Evolutionary conservation across 139 green algal species (phyloP).

Genomic region (Nannochloris sp.): DNA sequence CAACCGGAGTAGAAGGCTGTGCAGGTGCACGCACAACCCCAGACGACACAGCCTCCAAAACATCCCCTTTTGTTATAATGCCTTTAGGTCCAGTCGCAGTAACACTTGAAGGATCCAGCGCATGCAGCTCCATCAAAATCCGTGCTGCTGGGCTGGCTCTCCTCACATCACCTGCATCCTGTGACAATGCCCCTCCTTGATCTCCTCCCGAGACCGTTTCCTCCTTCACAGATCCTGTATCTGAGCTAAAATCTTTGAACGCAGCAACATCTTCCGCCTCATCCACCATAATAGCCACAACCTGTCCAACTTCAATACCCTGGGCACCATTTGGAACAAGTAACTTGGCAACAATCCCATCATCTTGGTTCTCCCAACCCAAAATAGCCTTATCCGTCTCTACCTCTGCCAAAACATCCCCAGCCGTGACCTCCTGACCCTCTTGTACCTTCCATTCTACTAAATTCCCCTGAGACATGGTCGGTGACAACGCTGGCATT

Average conservation of each 20-base stretch:
- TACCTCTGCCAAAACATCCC: slow-evolving; percentile 79
- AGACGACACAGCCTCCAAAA: slow-evolving; percentile 59
- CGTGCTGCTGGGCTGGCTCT: slow-evolving; percentile 60
- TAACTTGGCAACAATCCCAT: slow-evolving; percentile 69
- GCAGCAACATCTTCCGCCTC: slow-evolving; percentile 50
- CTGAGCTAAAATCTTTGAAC: slow-evolving; percentile 50
- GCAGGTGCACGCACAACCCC: slow-evolving; percentile 11
- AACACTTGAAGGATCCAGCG: slow-evolving; percentile 28
- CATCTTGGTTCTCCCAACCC: slow-evolving; percentile 61
- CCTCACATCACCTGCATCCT: background rate
- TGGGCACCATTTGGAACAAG: slow-evolving; percentile 58
- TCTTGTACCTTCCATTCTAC: slow-evolving; percentile 46
- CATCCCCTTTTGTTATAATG: slow-evolving; percentile 85
- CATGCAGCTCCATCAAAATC: slow-evolving; percentile 39
- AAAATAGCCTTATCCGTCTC: slow-evolving; percentile 90
- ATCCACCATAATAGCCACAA: slow-evolving; percentile 80
- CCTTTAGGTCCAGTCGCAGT: slow-evolving; percentile 54
- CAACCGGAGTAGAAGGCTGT: slow-evolving; percentile 3
- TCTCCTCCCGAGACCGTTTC: background rate
- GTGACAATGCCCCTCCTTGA: background rate
- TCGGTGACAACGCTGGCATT: slow-evolving; percentile 87
- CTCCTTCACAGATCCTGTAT: background rate
- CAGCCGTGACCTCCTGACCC: slow-evolving; percentile 58
- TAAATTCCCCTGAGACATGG: slow-evolving; percentile 72
- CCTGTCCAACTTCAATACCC: slow-evolving; percentile 49